phyloP scores from a whole-genome alignment of 768 basidiomycete species.

The Phanerodontia chrysosporium region DNA sequence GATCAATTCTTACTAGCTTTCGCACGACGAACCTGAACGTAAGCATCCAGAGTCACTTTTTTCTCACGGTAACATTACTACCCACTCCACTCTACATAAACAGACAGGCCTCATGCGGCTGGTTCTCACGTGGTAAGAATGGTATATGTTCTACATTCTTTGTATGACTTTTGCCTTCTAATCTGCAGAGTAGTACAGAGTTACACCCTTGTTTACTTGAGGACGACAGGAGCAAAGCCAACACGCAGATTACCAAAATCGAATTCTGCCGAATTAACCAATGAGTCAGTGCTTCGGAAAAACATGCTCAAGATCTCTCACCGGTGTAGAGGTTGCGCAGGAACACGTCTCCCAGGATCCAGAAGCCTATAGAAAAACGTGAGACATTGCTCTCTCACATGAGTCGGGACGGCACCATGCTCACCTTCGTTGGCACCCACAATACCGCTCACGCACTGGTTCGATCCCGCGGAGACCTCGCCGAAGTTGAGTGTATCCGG shows the following conservation, averaged over 20 bases:
- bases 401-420: not conserved
- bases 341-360: conserved; percentile 39
- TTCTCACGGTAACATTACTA: too few relatives aligned
- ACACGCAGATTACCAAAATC: not conserved
- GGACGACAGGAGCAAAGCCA: not conserved
- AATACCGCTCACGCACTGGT: conserved; percentile 35
- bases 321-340: conserved; percentile 38
- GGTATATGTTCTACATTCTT: too few relatives aligned
- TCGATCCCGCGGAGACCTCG: conserved; percentile 23
- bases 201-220: too few relatives aligned
- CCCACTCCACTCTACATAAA: too few relatives aligned
- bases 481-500: conserved; percentile 41
- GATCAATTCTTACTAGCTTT: too few relatives aligned
- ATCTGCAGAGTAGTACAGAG: too few relatives aligned
- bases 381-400: not conserved
- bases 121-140: too few relatives aligned
- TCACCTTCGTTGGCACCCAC: conserved; percentile 11
- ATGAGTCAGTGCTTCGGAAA: too few relatives aligned
- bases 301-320: not conserved
- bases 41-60: too few relatives aligned
- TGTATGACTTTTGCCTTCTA: too few relatives aligned
- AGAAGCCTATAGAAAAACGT: conserved; percentile 15
- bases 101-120: too few relatives aligned
- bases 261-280: not conserved
- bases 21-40: too few relatives aligned